A percentile compares a stretch with the other conserved stretches of the same genome.
phyloP scores from a whole-genome alignment of 352 stramenopile genomes.

The Pythium pyrilobum region DNA sequence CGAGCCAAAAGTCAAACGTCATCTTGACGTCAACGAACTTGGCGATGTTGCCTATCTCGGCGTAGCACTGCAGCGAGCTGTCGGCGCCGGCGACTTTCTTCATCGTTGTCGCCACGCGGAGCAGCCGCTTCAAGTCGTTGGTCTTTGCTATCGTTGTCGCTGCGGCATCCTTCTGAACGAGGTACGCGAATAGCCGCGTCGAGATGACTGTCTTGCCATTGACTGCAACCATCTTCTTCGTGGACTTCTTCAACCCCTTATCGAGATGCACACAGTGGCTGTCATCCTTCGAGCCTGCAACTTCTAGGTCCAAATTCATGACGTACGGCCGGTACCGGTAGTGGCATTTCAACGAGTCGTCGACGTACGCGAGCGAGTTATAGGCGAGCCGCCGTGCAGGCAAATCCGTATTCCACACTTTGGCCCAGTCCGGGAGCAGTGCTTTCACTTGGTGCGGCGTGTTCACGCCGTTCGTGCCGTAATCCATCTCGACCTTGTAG shows the following conservation, averaged over 20 bases:
- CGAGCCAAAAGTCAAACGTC: neutral
- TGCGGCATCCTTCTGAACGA: neutral
- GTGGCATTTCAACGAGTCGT: slow-evolving; percentile 1
- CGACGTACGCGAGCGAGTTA: neutral
- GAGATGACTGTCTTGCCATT: neutral
- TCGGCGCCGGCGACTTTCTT: neutral
- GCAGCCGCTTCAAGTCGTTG: neutral
- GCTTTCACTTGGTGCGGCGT: neutral
- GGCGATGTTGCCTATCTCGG: slow-evolving; percentile 3
- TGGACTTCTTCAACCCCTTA: neutral
- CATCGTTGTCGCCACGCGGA: neutral
- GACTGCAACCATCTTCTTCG: neutral
- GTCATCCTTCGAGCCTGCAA: neutral
- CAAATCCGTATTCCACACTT: neutral
- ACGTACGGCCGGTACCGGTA: slow-evolving; percentile 1
- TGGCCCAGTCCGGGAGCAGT: neutral
- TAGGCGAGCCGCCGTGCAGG: neutral
- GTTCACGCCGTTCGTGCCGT: neutral
- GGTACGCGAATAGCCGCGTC: neutral
- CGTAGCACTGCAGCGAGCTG: neutral
- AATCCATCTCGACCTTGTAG: neutral
- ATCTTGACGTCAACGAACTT: neutral
- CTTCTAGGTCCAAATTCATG: neutral
- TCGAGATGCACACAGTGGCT: no score
- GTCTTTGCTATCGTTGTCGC: neutral